Conservation (phyloP, 352 stramenopile species). For the Phytophthora lateralis region DNA sequence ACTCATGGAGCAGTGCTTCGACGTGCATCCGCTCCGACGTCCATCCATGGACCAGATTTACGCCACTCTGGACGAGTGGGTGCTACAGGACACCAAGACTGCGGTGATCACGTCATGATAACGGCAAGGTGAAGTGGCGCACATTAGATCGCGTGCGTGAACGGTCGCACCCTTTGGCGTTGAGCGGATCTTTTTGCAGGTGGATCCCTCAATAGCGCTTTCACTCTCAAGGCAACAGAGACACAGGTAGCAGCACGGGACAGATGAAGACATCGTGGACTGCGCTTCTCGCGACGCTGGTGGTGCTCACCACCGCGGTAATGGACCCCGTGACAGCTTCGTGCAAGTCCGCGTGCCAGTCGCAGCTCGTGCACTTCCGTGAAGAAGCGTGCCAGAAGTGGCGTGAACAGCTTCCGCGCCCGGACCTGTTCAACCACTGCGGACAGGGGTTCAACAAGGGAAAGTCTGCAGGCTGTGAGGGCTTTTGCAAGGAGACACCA, state of each 20-base stretch:
- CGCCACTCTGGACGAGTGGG: constrained; percentile 61
- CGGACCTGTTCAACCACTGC: constrained; percentile 59
- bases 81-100: constrained; percentile 53
- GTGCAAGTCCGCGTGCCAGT: constrained; percentile 45
- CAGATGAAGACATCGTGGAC: constrained; percentile 42
- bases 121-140: constrained; percentile 19
- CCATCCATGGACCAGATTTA: constrained; percentile 79
- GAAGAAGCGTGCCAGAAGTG: constrained; percentile 47
- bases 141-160: constrained; percentile 30
- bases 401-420: constrained; percentile 49
- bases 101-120: background rate
- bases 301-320: constrained; percentile 14
- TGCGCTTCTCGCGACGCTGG: constrained; percentile 12
- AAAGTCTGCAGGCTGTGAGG: constrained; percentile 42
- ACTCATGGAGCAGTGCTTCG: constrained; percentile 71
- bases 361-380: constrained; percentile 47
- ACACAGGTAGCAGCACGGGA: constrained; percentile 3
- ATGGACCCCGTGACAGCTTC: constrained; percentile 11
- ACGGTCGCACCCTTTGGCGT: constrained; percentile 11
- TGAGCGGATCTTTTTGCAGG: constrained; percentile 6
- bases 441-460: constrained; percentile 51
- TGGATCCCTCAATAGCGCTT: constrained; percentile 12
- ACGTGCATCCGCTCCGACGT: constrained; percentile 51
- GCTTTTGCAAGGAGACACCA: constrained; percentile 36
- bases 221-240: constrained; percentile 9